Evolutionary conservation across 1,284 basidiomycete species (phyloP), one percentile per base, ranked within the genome.

Genomic region (Butyriboletus appendiculatus): DNA sequence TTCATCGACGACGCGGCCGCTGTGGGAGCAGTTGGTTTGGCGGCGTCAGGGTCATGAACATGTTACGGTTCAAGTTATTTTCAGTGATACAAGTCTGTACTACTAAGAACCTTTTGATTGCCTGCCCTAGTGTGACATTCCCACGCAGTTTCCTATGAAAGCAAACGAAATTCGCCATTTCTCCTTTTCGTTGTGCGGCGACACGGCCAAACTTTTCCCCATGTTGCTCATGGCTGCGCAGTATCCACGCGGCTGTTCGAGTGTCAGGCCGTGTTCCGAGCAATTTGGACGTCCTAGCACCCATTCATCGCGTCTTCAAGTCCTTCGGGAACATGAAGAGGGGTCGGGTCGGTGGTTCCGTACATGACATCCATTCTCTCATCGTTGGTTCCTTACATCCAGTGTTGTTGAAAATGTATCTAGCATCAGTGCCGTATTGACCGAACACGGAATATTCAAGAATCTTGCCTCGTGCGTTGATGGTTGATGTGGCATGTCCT

Each of bases 191-290:
- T 79, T 50, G 88, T 91, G 88, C 88, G 88, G 88, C 88, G 76
- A 78, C 88, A 83, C 85, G 82, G 82, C 81, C 80, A 79, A 76
- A 63, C 69, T 71, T 76, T 85, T 85, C 84, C 88, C 88, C 81
- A 80, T 88, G 88, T 91, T 91, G 88, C 88, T 91, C 88, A 86
- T 87, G 76, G 77, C 81, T 76, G 85, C 79, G 68, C 70, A 62
- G 53, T 60, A 54, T 72, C 63, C 63, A 87, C 77, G 85, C 81
- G 79, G 85, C 78, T 72, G 87, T 90, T 90, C 70, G 88, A 91
- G 88, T 89, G 88, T 91, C 89, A 89, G 78, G 85, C 79, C 78
- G 86, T 87, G 88, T 77, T 75, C 76, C 78, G 87, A 90, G 62
- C 62, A 74, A 86, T 58, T 55, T 64, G 88, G 84, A 86, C 85